These are phyloP conservation scores for Trametes coccinea DNA, from an alignment of 768 basidiomycete species.

Conservation along the genomic window DNA sequence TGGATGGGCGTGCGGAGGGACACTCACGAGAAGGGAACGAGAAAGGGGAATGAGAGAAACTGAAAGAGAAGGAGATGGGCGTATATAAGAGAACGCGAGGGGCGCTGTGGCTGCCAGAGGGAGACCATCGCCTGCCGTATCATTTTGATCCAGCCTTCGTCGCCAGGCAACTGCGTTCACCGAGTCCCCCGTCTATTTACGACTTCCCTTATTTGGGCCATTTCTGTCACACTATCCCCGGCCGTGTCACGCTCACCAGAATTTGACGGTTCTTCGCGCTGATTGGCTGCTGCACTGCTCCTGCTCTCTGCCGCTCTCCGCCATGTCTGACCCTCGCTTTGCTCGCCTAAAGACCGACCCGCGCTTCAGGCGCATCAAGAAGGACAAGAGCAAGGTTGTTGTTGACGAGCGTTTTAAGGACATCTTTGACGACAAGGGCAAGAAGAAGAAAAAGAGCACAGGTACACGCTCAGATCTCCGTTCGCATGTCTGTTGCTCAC, in stretches of 20 bases:
- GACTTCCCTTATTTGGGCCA: neutral
- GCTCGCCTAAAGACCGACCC: slow-evolving; percentile 87
- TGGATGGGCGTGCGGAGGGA: slow-evolving; percentile 1
- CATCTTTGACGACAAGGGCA: slow-evolving; percentile 58
- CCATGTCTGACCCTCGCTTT: slow-evolving; percentile 86
- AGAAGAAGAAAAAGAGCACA: slow-evolving; percentile 36
- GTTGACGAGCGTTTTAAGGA: slow-evolving; percentile 91
- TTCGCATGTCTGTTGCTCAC: slow-evolving; percentile 4
- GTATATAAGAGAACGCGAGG: slow-evolving; percentile 24
- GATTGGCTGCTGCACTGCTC: slow-evolving; percentile 12
- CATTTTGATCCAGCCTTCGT: slow-evolving; percentile 15
- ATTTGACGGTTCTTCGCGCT: slow-evolving; percentile 13
- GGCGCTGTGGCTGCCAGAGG: slow-evolving; percentile 11
- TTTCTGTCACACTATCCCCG: slow-evolving; percentile 4
- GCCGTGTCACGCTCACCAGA: slow-evolving; percentile 11
- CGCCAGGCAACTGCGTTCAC: slow-evolving; percentile 6
- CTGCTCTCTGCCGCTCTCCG: slow-evolving; percentile 13
- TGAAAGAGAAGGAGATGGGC: slow-evolving; percentile 15
- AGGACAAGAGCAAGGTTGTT: slow-evolving; percentile 76
- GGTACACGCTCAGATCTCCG: slow-evolving; percentile 15
- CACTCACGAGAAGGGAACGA: slow-evolving; percentile 27
- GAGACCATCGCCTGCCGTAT: slow-evolving; percentile 7
- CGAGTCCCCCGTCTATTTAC: neutral
- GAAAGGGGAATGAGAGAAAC: slow-evolving; percentile 18
- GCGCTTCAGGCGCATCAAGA: slow-evolving; percentile 84